Evolutionary conservation across 1,139 yeast species (phyloP), one percentile per base, ranked within the genome.

Genomic region (Candida albicans): DNA sequence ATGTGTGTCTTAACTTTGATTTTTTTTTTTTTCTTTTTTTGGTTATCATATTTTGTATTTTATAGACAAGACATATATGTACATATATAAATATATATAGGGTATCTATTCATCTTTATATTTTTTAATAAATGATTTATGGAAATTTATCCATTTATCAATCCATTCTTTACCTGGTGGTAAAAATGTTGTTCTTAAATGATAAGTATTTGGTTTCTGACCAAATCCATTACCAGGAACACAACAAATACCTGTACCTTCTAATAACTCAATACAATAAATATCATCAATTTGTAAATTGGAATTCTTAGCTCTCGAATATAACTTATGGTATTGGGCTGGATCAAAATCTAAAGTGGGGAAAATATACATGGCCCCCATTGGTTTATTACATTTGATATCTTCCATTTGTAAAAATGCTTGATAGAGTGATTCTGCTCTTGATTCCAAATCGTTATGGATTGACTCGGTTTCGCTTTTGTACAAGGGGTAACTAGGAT

Each of bases 141-240:
- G 99, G 77, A 93, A 93, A 25, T 67, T 61, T 42, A 77, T 76
- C 90, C 97, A 87, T 37, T 73, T 67, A 14, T 79, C 74, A 48
- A 90, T 87, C 88, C 96, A 90, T 54, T 88, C 95, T 30, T 80
- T 78, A 33, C 97, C 98, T 12, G 98, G 97, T 13, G 98, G 95
- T 59, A 93, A 76, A 72, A 93, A 93, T 2, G 99, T 93, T 2
- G 99, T 93, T 73, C 99, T 82, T 58, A 93, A 77, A 63, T 93
- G 99, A 70, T 76, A 87, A 8, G 97, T 89, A 22, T 87, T 95
- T 41, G 82, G 82, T 39, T 74, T 84, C 68, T 95, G 99, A 33
- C 98, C 98, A 58, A 93, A 95, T 1, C 99, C 99, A 36, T 90
- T 82, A 34, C 99, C 99, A 28, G 99, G 98, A 49, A 93, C 95